Evolutionary conservation across 2,329 filamentous ascomycete genomes (phyloP).

Genomic region (Calonectria crousiana): DNA sequence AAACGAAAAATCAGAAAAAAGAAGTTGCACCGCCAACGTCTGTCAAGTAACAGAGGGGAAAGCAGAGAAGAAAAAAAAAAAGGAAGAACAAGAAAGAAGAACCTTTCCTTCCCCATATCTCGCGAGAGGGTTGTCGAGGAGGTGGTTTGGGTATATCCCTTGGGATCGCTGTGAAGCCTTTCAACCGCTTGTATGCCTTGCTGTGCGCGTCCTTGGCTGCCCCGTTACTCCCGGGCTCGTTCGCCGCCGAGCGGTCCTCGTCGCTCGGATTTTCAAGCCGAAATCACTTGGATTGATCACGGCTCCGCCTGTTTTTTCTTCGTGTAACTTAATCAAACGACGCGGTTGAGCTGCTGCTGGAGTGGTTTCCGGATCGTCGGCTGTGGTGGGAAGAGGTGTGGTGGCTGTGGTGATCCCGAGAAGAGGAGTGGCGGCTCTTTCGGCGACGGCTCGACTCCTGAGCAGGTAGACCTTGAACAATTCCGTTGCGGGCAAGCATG

Average conservation of each 20-base stretch:
- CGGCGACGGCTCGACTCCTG: conserved; percentile 62
- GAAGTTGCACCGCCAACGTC: conserved; percentile 25
- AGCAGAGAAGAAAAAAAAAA: conserved; percentile 11
- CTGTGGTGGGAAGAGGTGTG: conserved; percentile 60
- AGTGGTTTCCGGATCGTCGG: conserved; percentile 68
- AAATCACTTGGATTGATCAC: conserved; percentile 24
- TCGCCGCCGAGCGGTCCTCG: conserved; percentile 23
- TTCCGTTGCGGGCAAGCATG: conserved; percentile 80
- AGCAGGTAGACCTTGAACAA: conserved; percentile 74
- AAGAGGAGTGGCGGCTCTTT: conserved; percentile 66
- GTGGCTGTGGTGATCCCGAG: conserved; percentile 63
- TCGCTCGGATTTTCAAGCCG: conserved; percentile 30
- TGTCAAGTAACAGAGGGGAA: conserved; percentile 17
- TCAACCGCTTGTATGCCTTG: conserved; percentile 51
- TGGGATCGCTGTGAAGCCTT: conserved; percentile 54
- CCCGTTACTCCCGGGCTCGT: conserved; percentile 26
- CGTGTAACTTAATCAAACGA: conserved; percentile 63
- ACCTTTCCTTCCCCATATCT: conserved; percentile 33
- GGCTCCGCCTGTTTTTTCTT: conserved; percentile 11
- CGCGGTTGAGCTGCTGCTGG: conserved; percentile 72
- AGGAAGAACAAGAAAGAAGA: conserved; percentile 10
- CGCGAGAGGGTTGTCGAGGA: conserved; percentile 43
- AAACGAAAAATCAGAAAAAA: conserved; percentile 15
- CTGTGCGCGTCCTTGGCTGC: conserved; percentile 35
- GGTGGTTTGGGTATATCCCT: conserved; percentile 46